Evolutionary conservation across 1,139 yeast genomes (phyloP).

Genomic region (Hyphopichia burtonii): DNA sequence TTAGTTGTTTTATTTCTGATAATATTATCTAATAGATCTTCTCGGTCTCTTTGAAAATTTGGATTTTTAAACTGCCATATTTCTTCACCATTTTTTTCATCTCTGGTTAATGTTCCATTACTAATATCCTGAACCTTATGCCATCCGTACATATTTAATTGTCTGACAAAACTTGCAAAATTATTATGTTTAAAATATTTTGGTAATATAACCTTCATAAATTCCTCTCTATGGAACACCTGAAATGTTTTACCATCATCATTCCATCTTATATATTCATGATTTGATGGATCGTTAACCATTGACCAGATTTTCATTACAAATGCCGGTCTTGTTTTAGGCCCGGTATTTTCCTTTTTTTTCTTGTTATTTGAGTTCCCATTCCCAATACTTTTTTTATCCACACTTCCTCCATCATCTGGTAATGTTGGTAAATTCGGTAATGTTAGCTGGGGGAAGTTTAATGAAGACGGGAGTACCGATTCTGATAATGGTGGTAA

Average conservation of each 20-base stretch:
- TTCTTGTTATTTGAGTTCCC: slow-evolving; percentile 14
- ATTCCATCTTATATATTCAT: slow-evolving; percentile 77
- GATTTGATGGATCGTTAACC: slow-evolving; percentile 79
- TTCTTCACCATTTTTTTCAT: slow-evolving; percentile 41
- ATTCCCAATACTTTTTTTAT: not conserved
- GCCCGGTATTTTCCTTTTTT: slow-evolving; percentile 34
- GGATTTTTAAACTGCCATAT: slow-evolving; percentile 81
- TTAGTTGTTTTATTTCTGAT: slow-evolving; percentile 45
- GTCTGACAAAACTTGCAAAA: slow-evolving; percentile 92
- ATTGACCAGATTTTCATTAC: slow-evolving; percentile 92
- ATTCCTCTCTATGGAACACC: slow-evolving; percentile 80
- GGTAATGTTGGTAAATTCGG: not conserved
- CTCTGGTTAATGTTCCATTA: slow-evolving; percentile 64
- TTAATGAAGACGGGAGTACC: slow-evolving; percentile 21
- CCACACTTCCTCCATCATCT: not conserved
- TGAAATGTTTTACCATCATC: slow-evolving; percentile 83
- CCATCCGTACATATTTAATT: slow-evolving; percentile 97
- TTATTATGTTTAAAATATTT: slow-evolving; percentile 91
- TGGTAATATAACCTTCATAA: slow-evolving; percentile 82
- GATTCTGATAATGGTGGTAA: slow-evolving; percentile 37
- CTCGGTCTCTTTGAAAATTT: slow-evolving; percentile 68
- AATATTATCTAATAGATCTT: slow-evolving; percentile 73
- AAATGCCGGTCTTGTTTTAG: slow-evolving; percentile 72
- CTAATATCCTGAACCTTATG: slow-evolving; percentile 86
- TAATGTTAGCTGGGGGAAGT: slow-evolving; percentile 2